Conservation (phyloP, 208 protist genomes). For the Phytomonas francai region DNA sequence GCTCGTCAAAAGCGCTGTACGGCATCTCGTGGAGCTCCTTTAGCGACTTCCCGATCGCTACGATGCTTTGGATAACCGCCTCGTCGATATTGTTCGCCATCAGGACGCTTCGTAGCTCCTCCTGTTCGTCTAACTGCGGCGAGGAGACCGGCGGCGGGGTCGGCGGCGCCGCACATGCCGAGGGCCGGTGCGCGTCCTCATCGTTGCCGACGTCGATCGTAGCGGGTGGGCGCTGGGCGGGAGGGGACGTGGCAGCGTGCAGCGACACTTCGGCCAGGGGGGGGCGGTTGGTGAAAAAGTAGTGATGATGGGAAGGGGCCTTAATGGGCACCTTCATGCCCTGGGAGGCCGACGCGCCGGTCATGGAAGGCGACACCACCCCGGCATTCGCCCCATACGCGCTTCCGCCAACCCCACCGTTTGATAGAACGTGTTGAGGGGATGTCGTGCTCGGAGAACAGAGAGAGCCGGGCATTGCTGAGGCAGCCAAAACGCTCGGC, state of each 20-base stretch:
- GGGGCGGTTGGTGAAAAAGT: constrained; percentile 1
- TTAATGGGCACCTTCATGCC: too few relatives aligned
- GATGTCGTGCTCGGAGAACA: constrained; percentile 1
- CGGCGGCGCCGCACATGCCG: constrained; percentile 4
- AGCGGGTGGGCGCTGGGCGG: constrained; percentile 4
- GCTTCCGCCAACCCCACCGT: too few relatives aligned
- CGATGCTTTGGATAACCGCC: constrained; percentile 12
- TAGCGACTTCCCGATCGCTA: constrained; percentile 12
- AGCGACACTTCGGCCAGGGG: not conserved
- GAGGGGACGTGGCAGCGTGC: not conserved
- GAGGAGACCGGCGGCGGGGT: too few relatives aligned
- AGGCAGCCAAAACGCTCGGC: not conserved
- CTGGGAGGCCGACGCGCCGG: too few relatives aligned
- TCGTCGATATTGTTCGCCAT: constrained; percentile 17
- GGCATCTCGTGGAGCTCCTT: constrained; percentile 19
- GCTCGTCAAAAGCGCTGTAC: constrained; percentile 20
- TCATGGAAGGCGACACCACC: too few relatives aligned
- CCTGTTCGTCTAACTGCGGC: constrained; percentile 21
- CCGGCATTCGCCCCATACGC: too few relatives aligned
- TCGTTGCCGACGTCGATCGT: constrained; percentile 8
- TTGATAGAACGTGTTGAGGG: too few relatives aligned
- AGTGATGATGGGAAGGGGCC: too few relatives aligned
- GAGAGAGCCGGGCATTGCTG: constrained; percentile 4
- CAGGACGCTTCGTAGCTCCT: constrained; percentile 23
- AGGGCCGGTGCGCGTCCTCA: constrained; percentile 1